A percentile compares a stretch with the other conserved stretches of the same genome.
Conservation (phyloP, 768 basidiomycete genomes). For the Hericium rajendrae region DNA sequence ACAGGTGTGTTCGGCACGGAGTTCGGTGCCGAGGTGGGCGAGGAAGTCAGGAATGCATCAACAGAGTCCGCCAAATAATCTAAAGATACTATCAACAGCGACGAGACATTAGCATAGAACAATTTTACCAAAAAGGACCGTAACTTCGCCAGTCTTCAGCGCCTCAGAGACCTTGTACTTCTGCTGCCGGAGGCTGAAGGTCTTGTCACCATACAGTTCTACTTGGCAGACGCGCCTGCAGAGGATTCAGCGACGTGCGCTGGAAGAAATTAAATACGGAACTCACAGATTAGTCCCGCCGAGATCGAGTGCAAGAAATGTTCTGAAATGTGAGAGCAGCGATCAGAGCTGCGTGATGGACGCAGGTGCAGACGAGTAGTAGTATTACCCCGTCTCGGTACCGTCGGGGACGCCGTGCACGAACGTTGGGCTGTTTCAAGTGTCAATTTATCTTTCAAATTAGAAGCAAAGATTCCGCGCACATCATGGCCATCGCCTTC, state of each 20-base stretch:
- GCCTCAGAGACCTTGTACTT: conserved; percentile 94
- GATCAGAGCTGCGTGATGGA: neutral
- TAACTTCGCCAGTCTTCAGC: conserved; percentile 88
- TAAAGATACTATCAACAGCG: conserved; percentile 21
- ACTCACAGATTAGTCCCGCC: conserved; percentile 96
- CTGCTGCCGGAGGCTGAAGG: conserved; percentile 85
- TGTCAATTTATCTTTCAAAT: neutral
- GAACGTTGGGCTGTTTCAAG: conserved; percentile 66
- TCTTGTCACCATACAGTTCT: conserved; percentile 78
- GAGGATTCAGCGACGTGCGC: neutral
- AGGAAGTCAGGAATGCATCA: conserved; percentile 82
- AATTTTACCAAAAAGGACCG: conserved; percentile 67
- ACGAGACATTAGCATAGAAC: neutral
- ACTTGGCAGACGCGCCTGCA: conserved; percentile 91
- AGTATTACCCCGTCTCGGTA: conserved; percentile 76
- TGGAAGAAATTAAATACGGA: neutral
- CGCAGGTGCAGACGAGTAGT: neutral
- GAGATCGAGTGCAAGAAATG: conserved; percentile 92
- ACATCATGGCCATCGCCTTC: conserved; percentile 91
- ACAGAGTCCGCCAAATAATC: conserved; percentile 98
- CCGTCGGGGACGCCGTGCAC: conserved; percentile 95
- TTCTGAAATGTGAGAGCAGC: conserved; percentile 36
- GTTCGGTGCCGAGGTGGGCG: neutral
- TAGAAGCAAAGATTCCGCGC: conserved; percentile 14
- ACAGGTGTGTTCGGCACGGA: conserved; percentile 13